Conservation (phyloP, 176 grass and related monocot species). For the Zoysia japonica region DNA sequence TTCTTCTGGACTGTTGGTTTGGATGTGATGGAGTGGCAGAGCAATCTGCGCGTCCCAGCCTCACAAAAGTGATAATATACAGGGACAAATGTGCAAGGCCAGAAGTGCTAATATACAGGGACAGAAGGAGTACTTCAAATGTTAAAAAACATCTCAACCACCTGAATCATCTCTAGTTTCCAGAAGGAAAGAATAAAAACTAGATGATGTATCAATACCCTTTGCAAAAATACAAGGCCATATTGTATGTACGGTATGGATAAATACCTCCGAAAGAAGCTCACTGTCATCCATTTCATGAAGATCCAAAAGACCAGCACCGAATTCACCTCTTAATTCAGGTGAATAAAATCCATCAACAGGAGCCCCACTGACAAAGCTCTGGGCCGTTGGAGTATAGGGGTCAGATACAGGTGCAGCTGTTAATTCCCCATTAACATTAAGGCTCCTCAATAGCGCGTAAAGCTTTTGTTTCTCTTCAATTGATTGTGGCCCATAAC, state of each 20-base stretch:
- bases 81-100: too few relatives aligned
- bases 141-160: constrained; percentile 16
- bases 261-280: constrained; percentile 84
- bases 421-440: constrained; percentile 74
- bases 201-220: neutral
- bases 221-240: constrained; percentile 17
- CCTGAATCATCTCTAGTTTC: constrained; percentile 34
- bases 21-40: too few relatives aligned
- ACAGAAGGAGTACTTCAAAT: constrained; percentile 7
- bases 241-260: constrained; percentile 2
- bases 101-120: too few relatives aligned
- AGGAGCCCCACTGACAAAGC: constrained; percentile 51
- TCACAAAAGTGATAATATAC: too few relatives aligned
- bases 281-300: constrained; percentile 96
- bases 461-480: constrained; percentile 96
- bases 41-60: too few relatives aligned
- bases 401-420: constrained; percentile 58
- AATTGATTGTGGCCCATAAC: constrained; percentile 88
- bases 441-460: constrained; percentile 80
- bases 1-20: too few relatives aligned
- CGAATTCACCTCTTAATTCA: constrained; percentile 96
- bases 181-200: constrained; percentile 12
- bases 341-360: constrained; percentile 87
- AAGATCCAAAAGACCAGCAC: constrained; percentile 95
- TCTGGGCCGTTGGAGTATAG: constrained; percentile 63